These are phyloP conservation scores for Papilionanthe hybrid DNA, from an alignment of 116 monocot species.

Conservation along the genomic window DNA sequence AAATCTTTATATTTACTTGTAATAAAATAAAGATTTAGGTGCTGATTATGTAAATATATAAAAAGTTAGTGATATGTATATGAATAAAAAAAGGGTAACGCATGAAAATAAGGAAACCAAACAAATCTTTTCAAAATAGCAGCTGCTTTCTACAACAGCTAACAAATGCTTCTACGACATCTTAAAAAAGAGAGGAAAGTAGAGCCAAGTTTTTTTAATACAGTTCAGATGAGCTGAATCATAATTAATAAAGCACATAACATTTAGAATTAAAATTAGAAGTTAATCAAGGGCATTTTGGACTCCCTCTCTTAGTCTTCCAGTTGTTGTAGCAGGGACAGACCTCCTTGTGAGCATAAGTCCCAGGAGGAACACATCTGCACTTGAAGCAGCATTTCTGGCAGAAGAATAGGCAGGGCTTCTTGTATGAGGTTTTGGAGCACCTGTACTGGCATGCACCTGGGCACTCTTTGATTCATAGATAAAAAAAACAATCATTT, in stretches of 20 bases:
- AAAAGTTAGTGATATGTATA: too few relatives aligned
- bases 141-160: too few relatives aligned
- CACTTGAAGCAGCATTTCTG: slow-evolving; percentile 60
- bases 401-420: slow-evolving; percentile 58
- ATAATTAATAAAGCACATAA: background rate
- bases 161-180: too few relatives aligned
- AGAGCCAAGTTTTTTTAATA: background rate
- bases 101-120: too few relatives aligned
- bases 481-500: background rate
- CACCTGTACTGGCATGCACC: slow-evolving; percentile 27
- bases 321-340: slow-evolving; percentile 57
- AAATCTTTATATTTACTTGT: too few relatives aligned
- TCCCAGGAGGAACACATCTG: slow-evolving; percentile 59
- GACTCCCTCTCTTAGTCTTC: slow-evolving; percentile 49
- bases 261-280: background rate
- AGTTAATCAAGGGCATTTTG: slow-evolving; percentile 27
- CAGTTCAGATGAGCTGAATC: background rate
- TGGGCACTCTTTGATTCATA: slow-evolving; percentile 20
- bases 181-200: too few relatives aligned
- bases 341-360: slow-evolving; percentile 17
- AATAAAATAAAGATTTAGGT: too few relatives aligned
- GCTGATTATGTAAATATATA: too few relatives aligned
- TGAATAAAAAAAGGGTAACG: too few relatives aligned
- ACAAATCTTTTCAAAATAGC: too few relatives aligned
- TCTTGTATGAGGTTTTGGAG: slow-evolving; percentile 33